Evolutionary conservation across 2,329 filamentous ascomycete genomes (phyloP).

Genomic region (Allantophomopsis cytisporea): DNA sequence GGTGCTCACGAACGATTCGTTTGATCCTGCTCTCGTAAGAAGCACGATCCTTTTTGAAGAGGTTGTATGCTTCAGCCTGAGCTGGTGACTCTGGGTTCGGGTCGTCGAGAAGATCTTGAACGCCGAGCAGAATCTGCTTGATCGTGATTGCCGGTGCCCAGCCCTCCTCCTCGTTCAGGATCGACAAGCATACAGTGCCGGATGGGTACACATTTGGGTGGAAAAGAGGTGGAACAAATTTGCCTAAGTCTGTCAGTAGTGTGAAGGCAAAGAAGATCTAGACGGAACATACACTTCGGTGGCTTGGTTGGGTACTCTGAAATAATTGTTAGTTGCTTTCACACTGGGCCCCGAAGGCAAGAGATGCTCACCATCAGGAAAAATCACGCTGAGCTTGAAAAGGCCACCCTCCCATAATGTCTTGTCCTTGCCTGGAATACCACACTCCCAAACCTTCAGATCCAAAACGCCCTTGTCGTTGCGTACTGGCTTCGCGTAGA

Average conservation of each 20-base stretch:
- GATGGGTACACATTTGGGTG: constrained; percentile 98
- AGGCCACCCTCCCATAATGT: constrained; percentile 97
- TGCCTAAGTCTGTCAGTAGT: constrained; percentile 44
- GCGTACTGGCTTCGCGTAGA: constrained; percentile 81
- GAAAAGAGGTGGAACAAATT: constrained; percentile 91
- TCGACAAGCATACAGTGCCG: constrained; percentile 92
- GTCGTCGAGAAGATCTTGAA: constrained; percentile 90
- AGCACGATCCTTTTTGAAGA: constrained; percentile 78
- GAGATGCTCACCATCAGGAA: constrained; percentile 67
- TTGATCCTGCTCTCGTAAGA: constrained; percentile 86
- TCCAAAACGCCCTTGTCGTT: constrained; percentile 72
- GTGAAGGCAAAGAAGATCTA: constrained; percentile 5
- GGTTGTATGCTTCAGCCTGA: constrained; percentile 92
- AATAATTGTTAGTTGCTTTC: constrained; percentile 10
- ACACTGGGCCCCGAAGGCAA: too few species aligned
- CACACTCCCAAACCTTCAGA: constrained; percentile 92
- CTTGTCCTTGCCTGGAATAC: constrained; percentile 89
- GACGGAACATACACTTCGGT: constrained; percentile 67
- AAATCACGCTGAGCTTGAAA: constrained; percentile 86
- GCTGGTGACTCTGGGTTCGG: constrained; percentile 95
- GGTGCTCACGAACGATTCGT: constrained; percentile 81
- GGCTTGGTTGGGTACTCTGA: constrained; percentile 97
- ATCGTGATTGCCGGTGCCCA: constrained; percentile 99
- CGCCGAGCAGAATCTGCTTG: constrained; percentile 91
- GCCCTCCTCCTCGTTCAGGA: constrained; percentile 94